Conservation (phyloP, 495 filamentous ascomycete species). For the Terfezia claveryi region DNA sequence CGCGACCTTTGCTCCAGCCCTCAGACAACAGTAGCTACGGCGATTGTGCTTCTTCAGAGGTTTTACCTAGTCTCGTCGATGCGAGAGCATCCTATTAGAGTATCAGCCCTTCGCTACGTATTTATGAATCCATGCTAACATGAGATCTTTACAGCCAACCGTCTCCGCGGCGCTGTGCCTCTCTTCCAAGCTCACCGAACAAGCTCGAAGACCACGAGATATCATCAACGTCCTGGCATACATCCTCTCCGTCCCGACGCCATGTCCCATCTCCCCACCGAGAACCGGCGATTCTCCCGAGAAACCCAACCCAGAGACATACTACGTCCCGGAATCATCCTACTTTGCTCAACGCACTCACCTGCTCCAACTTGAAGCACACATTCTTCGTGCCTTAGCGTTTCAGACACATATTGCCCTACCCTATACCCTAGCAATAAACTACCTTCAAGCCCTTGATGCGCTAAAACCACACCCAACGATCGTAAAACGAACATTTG, state of each 20-base stretch:
- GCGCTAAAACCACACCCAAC: constrained; percentile 21
- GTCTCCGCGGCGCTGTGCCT: constrained; percentile 51
- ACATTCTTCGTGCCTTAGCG: constrained; percentile 48
- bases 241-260: constrained; percentile 36
- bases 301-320: constrained; percentile 28
- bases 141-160: constrained; percentile 45
- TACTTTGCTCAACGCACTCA: constrained; percentile 40
- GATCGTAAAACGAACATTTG: constrained; percentile 41
- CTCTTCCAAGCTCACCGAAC: constrained; percentile 59
- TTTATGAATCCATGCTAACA: constrained; percentile 3
- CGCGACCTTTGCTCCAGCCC: constrained; percentile 22
- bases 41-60: constrained; percentile 67
- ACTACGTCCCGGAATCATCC: constrained; percentile 50
- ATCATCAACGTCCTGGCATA: constrained; percentile 67
- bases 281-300: constrained; percentile 14
- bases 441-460: constrained; percentile 76
- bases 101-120: neutral
- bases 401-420: constrained; percentile 69
- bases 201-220: constrained; percentile 53
- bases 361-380: constrained; percentile 48
- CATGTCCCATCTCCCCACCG: constrained; percentile 36
- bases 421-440: constrained; percentile 72
- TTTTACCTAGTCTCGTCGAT: constrained; percentile 45
- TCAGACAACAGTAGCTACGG: constrained; percentile 73
- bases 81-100: constrained; percentile 17